Percentiles rank a stretch among this genome's conserved stretches.
Evolutionary conservation across 192 early-diverging fungal species (phyloP).

Genomic region (Mortierella claussenii): DNA sequence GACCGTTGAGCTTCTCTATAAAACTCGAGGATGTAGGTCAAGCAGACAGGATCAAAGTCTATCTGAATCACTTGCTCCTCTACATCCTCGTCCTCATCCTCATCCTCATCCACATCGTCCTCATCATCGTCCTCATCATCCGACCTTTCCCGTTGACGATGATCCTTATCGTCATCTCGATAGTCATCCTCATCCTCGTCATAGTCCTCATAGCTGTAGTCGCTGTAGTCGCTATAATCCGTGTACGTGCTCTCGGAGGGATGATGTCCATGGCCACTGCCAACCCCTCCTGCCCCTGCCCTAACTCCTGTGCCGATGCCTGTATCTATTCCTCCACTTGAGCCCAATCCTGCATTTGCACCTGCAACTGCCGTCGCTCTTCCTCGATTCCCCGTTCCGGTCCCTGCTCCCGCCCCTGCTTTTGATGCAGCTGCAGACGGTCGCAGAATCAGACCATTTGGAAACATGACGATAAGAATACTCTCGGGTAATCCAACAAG

Average conservation of each 20-base stretch:
- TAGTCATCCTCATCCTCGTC: conserved; percentile 23
- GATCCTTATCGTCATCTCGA: conserved; percentile 19
- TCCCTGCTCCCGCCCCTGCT: background rate
- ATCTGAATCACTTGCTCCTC: conserved; percentile 64
- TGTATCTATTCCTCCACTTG: background rate
- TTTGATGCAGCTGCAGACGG: conserved; percentile 5
- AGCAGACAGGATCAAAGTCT: conserved; percentile 65
- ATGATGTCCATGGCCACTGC: conserved; percentile 20
- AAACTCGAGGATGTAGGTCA: conserved; percentile 60
- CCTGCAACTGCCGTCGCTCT: background rate
- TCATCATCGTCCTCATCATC: conserved; percentile 36
- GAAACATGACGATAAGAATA: conserved; percentile 71
- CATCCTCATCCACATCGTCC: conserved; percentile 19
- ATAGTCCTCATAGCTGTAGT: conserved; percentile 36
- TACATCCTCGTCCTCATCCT: conserved; percentile 39
- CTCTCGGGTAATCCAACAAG: conserved; percentile 68
- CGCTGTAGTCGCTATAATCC: conserved; percentile 37
- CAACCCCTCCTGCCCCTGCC: background rate
- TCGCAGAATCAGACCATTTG: conserved; percentile 64
- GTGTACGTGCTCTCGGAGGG: conserved; percentile 39
- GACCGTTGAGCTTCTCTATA: conserved; percentile 55
- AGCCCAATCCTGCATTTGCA: background rate
- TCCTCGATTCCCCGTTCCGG: background rate
- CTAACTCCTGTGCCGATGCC: background rate
- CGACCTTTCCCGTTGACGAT: background rate